Evolutionary conservation across 139 green algal species (phyloP), one percentile per base, ranked within the genome.

Genomic region (Astrephomene gubernaculifera): DNA sequence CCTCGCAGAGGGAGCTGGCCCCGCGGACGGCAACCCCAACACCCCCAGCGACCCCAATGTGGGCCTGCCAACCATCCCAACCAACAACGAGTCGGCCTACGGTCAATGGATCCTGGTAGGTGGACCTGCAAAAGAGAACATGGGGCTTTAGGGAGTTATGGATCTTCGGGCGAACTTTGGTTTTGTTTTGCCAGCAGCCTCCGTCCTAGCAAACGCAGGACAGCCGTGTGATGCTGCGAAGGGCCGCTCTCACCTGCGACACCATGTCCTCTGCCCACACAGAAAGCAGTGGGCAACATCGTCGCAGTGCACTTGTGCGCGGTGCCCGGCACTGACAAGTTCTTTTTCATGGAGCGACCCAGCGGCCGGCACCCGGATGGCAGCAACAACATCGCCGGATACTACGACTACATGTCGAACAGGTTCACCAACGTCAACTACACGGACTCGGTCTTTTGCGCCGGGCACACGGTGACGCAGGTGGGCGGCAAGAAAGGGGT

Each of bases 301-400:
- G 87, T 91, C n/a, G 87, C 87, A 4, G 87, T 91, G 35, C 87
- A 91, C 71, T 76, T 91, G 83, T 79, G 85, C 44, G 25, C 65
- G 19, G 44, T 91, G 0, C 79, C 87, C 0, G 79, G 83, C 36
- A 86, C 87, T 9, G 64, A 89, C 64, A 49, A n/a, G 24, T 89
- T 72, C 71, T 79, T 91, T 4, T 89, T 83, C 78, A 91, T 91
- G 87, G 87, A 91, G 79, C 79, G 87, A 1, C 87, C 87, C 33
- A 79, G 44, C 31, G 87, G 87, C 27, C 83, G 82, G 54, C 81
- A 88, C 54, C 87, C 87, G 0, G 70, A 73, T 31, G 31, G 64
- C 29, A 36, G 7, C 12, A 65, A 43, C 33, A 53, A 31, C 8
- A 84, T 84, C 49, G 83, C 87, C 4, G 87, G 87, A 7, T 83